These are phyloP conservation scores for Penicillium goetzii DNA, from an alignment of 495 filamentous ascomycete genomes.

Conservation along the genomic window DNA sequence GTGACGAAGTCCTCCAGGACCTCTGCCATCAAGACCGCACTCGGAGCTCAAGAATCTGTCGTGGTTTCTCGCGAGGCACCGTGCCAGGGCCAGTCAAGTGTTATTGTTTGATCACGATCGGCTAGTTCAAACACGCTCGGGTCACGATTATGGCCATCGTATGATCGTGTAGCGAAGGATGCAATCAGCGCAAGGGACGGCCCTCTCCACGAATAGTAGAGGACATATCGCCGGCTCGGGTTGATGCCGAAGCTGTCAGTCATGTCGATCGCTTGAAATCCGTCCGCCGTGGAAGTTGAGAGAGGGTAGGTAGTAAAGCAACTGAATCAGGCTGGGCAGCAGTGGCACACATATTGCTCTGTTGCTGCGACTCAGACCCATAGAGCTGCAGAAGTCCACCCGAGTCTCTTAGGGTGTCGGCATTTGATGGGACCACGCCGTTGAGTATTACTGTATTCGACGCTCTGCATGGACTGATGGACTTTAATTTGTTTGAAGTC, in stretches of 20 bases:
- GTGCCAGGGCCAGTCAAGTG: slow-evolving; percentile 5
- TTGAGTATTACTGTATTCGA: background rate
- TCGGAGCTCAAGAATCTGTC: background rate
- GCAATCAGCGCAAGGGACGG: background rate
- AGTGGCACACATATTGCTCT: background rate
- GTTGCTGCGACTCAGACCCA: background rate
- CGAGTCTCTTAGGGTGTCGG: background rate
- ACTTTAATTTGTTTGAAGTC: background rate
- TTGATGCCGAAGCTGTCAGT: background rate
- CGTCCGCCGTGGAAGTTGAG: background rate
- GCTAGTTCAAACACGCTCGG: slow-evolving; percentile 2
- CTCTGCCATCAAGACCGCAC: slow-evolving; percentile 1
- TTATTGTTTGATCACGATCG: background rate
- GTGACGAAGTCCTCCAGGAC: slow-evolving; percentile 6
- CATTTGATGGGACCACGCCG: background rate
- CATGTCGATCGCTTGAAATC: background rate
- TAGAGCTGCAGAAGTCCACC: background rate
- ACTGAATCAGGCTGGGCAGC: background rate
- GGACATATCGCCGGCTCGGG: background rate
- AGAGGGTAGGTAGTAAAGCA: background rate
- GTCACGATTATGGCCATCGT: background rate
- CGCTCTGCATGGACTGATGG: background rate
- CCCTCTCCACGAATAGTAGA: slow-evolving; percentile 1
- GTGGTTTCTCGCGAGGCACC: slow-evolving; percentile 1
- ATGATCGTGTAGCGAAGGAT: background rate